Conservation (phyloP, 2,329 filamentous ascomycete genomes). For the Fusarium acutatum region DNA sequence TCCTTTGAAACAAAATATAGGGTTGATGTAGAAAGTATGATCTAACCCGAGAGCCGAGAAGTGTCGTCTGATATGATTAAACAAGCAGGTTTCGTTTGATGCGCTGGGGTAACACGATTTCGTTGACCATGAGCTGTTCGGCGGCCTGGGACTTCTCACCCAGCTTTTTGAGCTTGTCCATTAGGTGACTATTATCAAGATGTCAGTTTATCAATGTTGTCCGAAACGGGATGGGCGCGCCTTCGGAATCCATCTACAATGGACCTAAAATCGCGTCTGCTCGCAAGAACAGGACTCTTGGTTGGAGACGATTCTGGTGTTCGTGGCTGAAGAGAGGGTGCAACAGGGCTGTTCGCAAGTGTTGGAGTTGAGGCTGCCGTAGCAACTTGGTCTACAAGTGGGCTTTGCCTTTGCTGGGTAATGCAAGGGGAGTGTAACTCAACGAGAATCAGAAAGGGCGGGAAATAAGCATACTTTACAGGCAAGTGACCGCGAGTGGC, state of each 20-base stretch:
- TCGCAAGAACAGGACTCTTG: constrained; percentile 19
- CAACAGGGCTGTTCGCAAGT: background rate
- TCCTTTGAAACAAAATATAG: background rate
- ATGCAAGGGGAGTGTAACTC: constrained; percentile 21
- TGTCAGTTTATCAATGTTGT: constrained; percentile 46
- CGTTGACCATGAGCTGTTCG: constrained; percentile 46
- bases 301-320: constrained; percentile 3
- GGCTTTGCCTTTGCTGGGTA: background rate
- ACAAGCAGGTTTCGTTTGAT: constrained; percentile 54
- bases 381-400: background rate
- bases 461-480: constrained; percentile 61
- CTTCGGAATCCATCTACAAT: constrained; percentile 41
- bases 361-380: constrained; percentile 1
- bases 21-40: background rate
- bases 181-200: constrained; percentile 56
- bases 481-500: constrained; percentile 62
- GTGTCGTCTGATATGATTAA: background rate
- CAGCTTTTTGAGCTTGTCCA: constrained; percentile 62
- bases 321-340: background rate
- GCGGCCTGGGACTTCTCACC: constrained; percentile 50
- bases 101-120: constrained; percentile 49
- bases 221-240: constrained; percentile 39
- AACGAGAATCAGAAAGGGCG: constrained; percentile 47
- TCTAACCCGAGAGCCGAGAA: background rate
- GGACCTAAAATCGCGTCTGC: constrained; percentile 35